Percentiles rank a stretch among this genome's conserved stretches.
These are phyloP conservation scores for Pseudocercospora crystallina DNA, from an alignment of 2,329 filamentous ascomycete genomes.

Conservation along the genomic window DNA sequence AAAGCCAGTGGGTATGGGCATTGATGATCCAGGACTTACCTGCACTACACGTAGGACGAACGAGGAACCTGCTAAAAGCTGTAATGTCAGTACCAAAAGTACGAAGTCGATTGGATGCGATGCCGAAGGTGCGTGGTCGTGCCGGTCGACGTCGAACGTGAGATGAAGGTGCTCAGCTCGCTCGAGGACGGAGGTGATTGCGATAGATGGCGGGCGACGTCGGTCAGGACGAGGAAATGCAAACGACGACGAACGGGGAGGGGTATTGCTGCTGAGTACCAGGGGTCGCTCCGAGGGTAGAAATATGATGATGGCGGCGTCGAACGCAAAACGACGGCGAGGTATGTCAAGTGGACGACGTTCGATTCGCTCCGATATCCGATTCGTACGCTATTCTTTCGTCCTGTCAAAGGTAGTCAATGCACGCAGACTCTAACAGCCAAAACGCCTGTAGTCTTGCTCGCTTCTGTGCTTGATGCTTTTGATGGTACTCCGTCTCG, in stretches of 20 bases:
- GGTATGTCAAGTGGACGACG: constrained; percentile 12
- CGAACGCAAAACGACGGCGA: constrained; percentile 16
- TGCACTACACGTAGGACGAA: too few relatives aligned
- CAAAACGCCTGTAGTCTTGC: constrained; percentile 5
- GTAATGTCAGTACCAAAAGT: too few relatives aligned
- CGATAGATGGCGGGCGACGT: constrained; percentile 5
- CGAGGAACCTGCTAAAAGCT: too few relatives aligned
- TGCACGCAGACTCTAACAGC: constrained; percentile 14
- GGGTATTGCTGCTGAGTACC: constrained; percentile 2
- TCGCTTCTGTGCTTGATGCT: constrained; percentile 5
- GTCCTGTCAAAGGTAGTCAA: constrained; percentile 2
- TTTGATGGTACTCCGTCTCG: constrained; percentile 1
- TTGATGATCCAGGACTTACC: too few relatives aligned
- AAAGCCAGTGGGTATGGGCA: too few relatives aligned
- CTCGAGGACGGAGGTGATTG: constrained; percentile 10
- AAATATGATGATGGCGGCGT: constrained; percentile 13
- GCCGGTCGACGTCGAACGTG: constrained; percentile 13
- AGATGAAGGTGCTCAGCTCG: constrained; percentile 15
- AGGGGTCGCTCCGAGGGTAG: constrained; percentile 4
- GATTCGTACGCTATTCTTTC: background rate
- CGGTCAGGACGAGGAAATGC: constrained; percentile 2
- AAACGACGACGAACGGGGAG: constrained; percentile 8
- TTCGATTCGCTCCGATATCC: constrained; percentile 18
- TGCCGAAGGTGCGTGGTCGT: background rate
- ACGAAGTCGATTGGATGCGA: too few relatives aligned